Percentiles rank a stretch among this genome's conserved stretches.
phyloP scores from a whole-genome alignment of 2,329 filamentous ascomycete species.

The Aspergillus vadensis region DNA sequence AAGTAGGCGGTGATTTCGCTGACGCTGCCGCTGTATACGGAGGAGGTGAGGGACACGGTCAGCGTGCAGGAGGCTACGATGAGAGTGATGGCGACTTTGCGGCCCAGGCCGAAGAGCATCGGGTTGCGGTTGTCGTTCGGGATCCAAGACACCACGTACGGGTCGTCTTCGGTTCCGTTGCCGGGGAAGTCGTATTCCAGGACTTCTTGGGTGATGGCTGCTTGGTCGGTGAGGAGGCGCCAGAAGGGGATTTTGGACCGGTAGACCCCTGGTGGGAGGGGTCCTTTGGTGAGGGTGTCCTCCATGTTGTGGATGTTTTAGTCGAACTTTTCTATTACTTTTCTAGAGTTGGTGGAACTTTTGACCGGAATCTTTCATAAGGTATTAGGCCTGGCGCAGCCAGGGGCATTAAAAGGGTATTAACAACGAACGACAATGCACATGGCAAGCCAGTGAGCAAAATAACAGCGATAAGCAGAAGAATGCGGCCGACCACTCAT shows the following conservation, averaged over 20 bases:
- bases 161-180: background rate
- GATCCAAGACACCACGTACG: conserved; percentile 6
- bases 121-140: conserved; percentile 5
- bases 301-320: background rate
- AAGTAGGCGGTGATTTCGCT: conserved; percentile 1
- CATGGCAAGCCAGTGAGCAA: no score
- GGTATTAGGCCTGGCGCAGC: no score
- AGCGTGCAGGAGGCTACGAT: conserved; percentile 6
- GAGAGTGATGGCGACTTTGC: conserved; percentile 3
- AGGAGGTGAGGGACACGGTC: conserved; percentile 4
- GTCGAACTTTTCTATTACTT: background rate
- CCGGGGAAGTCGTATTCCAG: conserved; percentile 5
- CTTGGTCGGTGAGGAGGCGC: conserved; percentile 6
- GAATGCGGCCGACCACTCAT: no score
- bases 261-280: background rate
- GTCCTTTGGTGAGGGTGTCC: background rate
- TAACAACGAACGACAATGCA: background rate
- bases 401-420: background rate
- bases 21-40: conserved; percentile 5
- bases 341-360: no score
- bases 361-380: background rate
- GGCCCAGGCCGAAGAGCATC: conserved; percentile 1
- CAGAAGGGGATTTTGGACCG: conserved; percentile 1
- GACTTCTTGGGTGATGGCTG: conserved; percentile 2
- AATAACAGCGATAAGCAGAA: background rate